phyloP scores from a whole-genome alignment of 176 grass and related monocot species.

The Hordeum vulgare region DNA sequence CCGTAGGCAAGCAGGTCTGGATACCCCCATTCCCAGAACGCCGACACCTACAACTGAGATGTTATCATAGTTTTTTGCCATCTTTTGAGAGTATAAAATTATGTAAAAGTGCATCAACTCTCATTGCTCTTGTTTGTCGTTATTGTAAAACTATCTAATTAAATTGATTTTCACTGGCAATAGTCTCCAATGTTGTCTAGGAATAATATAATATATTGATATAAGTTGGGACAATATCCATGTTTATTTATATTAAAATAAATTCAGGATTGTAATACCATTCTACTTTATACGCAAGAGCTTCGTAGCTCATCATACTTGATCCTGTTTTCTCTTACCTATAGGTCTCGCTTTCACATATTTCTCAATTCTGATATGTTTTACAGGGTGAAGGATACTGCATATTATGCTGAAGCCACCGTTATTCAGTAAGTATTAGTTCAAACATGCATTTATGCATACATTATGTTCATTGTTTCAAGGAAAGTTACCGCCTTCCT shows the following conservation, averaged over 20 bases:
- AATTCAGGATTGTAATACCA: neutral
- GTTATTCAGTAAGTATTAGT: slow-evolving; percentile 51
- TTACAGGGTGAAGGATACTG: slow-evolving; percentile 67
- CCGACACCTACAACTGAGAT: no score
- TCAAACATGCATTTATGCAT: neutral
- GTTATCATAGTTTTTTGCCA: no score
- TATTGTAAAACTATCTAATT: no score
- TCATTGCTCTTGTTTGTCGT: no score
- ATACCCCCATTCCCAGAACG: no score
- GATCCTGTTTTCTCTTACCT: neutral
- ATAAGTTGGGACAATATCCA: no score
- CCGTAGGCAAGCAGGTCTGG: no score
- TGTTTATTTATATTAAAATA: neutral
- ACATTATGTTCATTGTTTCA: neutral
- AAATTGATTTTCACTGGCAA: no score
- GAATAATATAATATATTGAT: no score
- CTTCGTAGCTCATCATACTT: neutral
- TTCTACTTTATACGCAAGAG: neutral
- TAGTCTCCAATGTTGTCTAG: no score
- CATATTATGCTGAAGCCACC: slow-evolving; percentile 71
- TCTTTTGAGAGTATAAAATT: no score
- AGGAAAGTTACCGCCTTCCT: neutral
- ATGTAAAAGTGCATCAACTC: no score
- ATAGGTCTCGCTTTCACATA: neutral
- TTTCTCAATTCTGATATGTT: slow-evolving; percentile 12